Evolutionary conservation across 257 asterid genomes (phyloP), one percentile per base, ranked within the genome.

Genomic region (Prunella vulgaris): DNA sequence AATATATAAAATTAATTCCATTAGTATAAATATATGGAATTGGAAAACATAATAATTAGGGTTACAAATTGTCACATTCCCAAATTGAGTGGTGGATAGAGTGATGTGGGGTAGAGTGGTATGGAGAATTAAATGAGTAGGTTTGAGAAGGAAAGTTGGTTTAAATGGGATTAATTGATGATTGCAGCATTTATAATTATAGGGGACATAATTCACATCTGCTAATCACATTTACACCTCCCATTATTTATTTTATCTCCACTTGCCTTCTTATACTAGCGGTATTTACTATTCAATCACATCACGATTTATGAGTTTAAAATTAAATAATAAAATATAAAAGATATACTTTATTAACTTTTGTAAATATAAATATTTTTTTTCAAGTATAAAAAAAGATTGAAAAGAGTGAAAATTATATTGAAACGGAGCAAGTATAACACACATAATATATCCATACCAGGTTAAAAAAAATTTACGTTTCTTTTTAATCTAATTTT

Each of bases 61-160:
- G 12, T 51, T 17, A 12, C 22, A 35, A 64, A 33, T 25, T 64
- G 77, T 64, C 38, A 4, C 24, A 63, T 64, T 73, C 21, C 38
- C 10, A 66, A 67, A 18, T 37, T 52, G 58, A 38, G 71, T 52
- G 64, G 69, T 28, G 60, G 72, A 12, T 12, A n/a, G 71, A 8
- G 61, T n/a, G n/a, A 14, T 18, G 60, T 54, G 30, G 38, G 67
- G 75, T 63, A 46, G 51, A 40, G 75, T 72, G 78, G 78, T 37
- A 28, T 46, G 72, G 73, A 51, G 78, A 71, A 79, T 71, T 79
- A 14, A 79, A 66, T 68, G 80, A 75, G 76, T 78, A 72, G 72
- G 78, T 77, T 76, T 70, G 60, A 53, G 60, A 72, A 68, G 69
- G 72, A 62, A 71, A 60, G 61, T 69, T 63, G 76, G 65, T 48